These are phyloP conservation scores for Nicotiana obtusifolia DNA, from an alignment of 257 asterid genomes.

Conservation along the genomic window DNA sequence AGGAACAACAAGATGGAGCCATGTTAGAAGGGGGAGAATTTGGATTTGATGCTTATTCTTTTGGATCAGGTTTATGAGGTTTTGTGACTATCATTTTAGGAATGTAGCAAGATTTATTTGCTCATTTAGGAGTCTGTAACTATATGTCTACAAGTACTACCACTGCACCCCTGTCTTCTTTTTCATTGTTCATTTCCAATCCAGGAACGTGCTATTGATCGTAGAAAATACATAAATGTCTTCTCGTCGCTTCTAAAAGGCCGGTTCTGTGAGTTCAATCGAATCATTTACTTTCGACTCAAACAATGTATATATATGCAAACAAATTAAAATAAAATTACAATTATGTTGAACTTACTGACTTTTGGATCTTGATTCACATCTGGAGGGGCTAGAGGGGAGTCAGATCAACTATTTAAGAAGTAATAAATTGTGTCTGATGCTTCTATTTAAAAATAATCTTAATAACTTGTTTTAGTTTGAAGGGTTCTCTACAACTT, in stretches of 20 bases:
- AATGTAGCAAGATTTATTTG: neutral
- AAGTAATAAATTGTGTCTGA: no score
- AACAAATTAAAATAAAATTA: no score
- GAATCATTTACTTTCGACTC: neutral
- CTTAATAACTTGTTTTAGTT: no score
- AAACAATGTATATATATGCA: neutral
- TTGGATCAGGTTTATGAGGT: constrained; percentile 44
- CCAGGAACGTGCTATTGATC: neutral
- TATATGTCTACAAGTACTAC: neutral
- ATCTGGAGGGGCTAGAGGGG: neutral
- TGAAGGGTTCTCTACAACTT: no score
- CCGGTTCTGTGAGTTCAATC: neutral
- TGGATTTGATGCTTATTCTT: constrained; percentile 47
- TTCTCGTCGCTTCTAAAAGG: neutral
- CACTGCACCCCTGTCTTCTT: neutral
- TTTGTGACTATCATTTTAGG: neutral
- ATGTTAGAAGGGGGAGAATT: constrained; percentile 46
- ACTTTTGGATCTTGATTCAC: neutral
- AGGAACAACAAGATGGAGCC: constrained; percentile 64
- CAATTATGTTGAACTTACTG: neutral
- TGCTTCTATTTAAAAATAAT: no score
- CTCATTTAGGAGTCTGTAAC: neutral
- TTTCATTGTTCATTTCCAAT: neutral
- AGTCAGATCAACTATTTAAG: no score
- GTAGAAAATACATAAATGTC: neutral